Conservation (phyloP, 345 rosid species). For the Luvunga scandens region DNA sequence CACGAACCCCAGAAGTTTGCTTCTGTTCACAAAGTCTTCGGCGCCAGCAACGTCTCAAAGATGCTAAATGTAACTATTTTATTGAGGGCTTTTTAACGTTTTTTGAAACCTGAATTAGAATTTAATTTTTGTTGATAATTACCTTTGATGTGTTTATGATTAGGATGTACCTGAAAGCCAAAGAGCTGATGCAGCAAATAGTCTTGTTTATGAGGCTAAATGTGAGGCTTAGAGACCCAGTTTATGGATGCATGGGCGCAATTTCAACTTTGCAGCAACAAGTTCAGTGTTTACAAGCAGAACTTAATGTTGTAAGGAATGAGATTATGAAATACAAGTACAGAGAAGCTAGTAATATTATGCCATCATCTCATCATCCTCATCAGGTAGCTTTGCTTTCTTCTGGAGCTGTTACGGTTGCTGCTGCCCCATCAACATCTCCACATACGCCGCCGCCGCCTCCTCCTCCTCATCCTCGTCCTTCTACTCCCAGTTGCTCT, state of each 20-base stretch:
- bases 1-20: constrained; percentile 96
- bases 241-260: constrained; percentile 98
- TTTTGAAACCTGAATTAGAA: too few relatives aligned
- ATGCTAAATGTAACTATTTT: constrained; percentile 67
- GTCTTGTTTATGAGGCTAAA: constrained; percentile 96
- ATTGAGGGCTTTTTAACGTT: not conserved
- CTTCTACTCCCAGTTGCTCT: constrained; percentile 41
- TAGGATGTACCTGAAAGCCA: constrained; percentile 89
- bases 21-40: constrained; percentile 91
- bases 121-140: not conserved
- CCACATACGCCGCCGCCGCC: constrained; percentile 31
- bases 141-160: constrained; percentile 8
- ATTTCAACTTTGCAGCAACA: constrained; percentile 90
- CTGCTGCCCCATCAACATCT: constrained; percentile 36
- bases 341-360: constrained; percentile 50
- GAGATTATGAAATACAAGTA: constrained; percentile 83
- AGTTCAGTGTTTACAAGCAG: constrained; percentile 75
- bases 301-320: constrained; percentile 66
- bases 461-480: constrained; percentile 31
- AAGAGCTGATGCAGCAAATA: constrained; percentile 83
- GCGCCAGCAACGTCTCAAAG: constrained; percentile 98
- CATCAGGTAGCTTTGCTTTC: constrained; percentile 49
- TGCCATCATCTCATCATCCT: constrained; percentile 33
- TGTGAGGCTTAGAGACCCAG: constrained; percentile 91
- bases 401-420: constrained; percentile 55